Base-by-base conservation (phyloP, 129 eudicot genomes). In the Glebionis coronaria region DNA sequence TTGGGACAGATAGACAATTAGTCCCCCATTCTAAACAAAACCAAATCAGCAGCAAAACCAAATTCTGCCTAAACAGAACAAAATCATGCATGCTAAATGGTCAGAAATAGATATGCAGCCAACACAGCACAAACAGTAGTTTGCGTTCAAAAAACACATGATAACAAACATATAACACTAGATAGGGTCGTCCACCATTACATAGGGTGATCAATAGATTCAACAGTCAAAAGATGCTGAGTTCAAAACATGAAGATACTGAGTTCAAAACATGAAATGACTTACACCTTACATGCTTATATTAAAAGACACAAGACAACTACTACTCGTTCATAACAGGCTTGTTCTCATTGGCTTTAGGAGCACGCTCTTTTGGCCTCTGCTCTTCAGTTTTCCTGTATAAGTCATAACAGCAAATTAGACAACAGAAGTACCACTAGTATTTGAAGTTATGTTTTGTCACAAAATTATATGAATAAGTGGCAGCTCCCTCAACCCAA, bases 291-390 rank as follows among this genome's bases (percentile, higher is more conserved):
- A 59, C 73, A 75, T 21, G 74, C 9, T 9, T 68, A 18, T 40
- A 50, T 61, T 10, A 4, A 59, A 61, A 69, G 14, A 14, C 12
- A 4, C 53, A 61, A 69, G 14, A 14, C 12, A 63, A 42, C n/a
- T 66, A 88, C 28, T 68, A 88, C 72, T 88, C 96, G 13, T 73
- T 85, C 96, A 88, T 90, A 12, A 91, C 95, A 66, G 95, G 97
- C 77, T 91, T 91, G 69, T 91, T 91, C 66, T 91, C 97, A 27
- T 71, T 91, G 49, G 93, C 97, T 76, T 91, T 91, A 0, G 95
- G 93, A 85, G 20, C 87, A 31, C 85, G 92, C 35, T 87, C 95
- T 82, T 79, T 85, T 52, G 97, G 95, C 79, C 83, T 91, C 53
- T 87, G 97, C 84, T 91, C 97, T 63, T 90, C 97, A 2, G 73